Percentiles rank a stretch among this genome's conserved stretches.
phyloP scores from a whole-genome alignment of 73 alveolate species.

The Paramecium sexaurelia region DNA sequence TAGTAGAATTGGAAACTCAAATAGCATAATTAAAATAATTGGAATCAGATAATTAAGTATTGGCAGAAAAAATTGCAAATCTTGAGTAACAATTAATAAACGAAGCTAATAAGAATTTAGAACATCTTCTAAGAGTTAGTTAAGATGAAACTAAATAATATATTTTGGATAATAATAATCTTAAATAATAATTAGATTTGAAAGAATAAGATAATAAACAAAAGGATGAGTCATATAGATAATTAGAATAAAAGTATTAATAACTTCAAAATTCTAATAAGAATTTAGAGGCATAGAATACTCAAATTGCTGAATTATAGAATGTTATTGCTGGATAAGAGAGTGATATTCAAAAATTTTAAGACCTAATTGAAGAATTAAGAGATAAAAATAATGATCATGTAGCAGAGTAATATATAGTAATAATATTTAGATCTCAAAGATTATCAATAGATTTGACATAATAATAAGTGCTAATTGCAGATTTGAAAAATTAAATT shows the following conservation, averaged over 20 bases:
- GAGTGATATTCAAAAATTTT: neutral
- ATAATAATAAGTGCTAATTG: neutral
- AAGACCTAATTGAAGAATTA: neutral
- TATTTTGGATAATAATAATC: neutral
- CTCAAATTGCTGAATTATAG: neutral
- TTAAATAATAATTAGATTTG: neutral
- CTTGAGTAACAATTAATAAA: neutral
- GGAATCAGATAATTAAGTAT: neutral
- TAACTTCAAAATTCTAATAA: neutral
- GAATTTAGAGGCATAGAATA: neutral
- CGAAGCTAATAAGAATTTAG: neutral
- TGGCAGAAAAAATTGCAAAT: neutral
- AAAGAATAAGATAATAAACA: neutral
- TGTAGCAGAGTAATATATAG: constrained; percentile 7
- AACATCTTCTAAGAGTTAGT: neutral
- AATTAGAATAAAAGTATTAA: neutral
- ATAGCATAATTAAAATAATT: neutral
- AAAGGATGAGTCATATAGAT: neutral
- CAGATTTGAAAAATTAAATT: neutral
- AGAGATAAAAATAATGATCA: neutral
- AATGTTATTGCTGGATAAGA: neutral
- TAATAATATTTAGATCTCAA: neutral
- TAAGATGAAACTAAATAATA: neutral
- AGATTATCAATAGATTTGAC: neutral
- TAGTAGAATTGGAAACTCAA: neutral